Evolutionary conservation across 345 rosid species (phyloP), one percentile per base, ranked within the genome.

Genomic region (Luvunga scandens): DNA sequence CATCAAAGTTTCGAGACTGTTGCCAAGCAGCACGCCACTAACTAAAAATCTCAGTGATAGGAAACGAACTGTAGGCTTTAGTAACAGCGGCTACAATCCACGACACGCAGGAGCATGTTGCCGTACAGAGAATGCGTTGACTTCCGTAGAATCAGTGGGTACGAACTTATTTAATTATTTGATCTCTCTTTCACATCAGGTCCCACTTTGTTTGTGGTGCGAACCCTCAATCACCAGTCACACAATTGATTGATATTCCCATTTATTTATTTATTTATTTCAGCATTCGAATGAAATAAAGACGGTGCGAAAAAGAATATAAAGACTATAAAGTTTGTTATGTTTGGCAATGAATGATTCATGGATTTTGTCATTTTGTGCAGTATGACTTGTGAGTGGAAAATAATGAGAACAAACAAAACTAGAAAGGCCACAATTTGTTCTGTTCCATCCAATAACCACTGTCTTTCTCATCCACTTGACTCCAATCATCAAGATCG

Each of bases 381-480:
- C 4, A 12, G 0, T 2, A 12, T 42, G 16, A 5, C 2, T 9
- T 22, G 45, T 42, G 72, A 45, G 72, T 27, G 16, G 72, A 33
- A 42, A 45, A 69, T 69, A 22, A 22, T 36, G 39, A 69, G 50
- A 36, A 31, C 38, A 33, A 71, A 22, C n/a, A 59, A 33, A 62
- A 34, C 59, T 72, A 2, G 59, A 59, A 48, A 60, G 38, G 25
- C 73, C 60, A 79, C 71, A 74, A 73, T 63, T 73, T 56, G 72
- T 72, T 56, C 28, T 2, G 7, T 56, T 57, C 74, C 65, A 72
- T 57, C 65, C 53, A 57, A 34, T 3, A 13, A 9, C 7, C 57
- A 64, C 1, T 3, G 77, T 79, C 77, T n/a, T 69, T 45, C 28
- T 68, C 70, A 50, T 34, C 68, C 55, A 61, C 34, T 66, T 61